Base-by-base conservation (phyloP, 805 yeast genomes). In the Diddensiella santjacobensis region DNA sequence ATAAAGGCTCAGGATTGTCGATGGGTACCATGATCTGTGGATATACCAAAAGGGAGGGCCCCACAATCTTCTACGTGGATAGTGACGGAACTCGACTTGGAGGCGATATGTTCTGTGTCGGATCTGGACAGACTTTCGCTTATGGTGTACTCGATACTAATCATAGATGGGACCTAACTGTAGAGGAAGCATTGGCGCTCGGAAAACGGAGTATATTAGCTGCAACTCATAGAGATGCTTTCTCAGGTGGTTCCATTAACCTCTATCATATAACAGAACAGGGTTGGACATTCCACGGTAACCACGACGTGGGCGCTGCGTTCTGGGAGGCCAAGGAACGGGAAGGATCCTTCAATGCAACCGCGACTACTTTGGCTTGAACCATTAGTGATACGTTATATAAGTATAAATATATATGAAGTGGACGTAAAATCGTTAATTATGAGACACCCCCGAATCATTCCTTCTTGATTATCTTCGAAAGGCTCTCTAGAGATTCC, bases 1-100 rank as follows among this genome's bases (percentile, higher is more conserved):
- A 93, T 73, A 93, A 93, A 71, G 99, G 99, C 47, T 86, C 90
- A 80, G 99, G 99, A n/a, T 76, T 93, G 53, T 85, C 96, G 11
- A 93, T 93, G 99, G 99, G 99, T 67, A 93, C 99, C 2, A 93
- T 93, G 99, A 77, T 93, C 58, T 93, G 98, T 75, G 99, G 99
- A 20, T 87, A 84, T 69, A 91, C 98, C 20, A 83, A 87, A 63
- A 86, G 87, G 60, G 97, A 90, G 66, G 96, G 96, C 15, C 98
- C 99, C 42, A 81, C 96, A 22, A 84, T 93, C 47, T 93, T 83
- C 71, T 93, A 93, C 60, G 98, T 93, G 33, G 99, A 93, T 70
- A 86, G 96, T 22, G 99, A 93, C 64, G 99, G 99, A 45, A 85
- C 97, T 3, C 81, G 99, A 70, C 74, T 93, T 62, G 83, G 87